Percentiles rank a stretch among this genome's conserved stretches.
phyloP scores from a whole-genome alignment of 116 monocot genomes.

The Iris pallida region DNA sequence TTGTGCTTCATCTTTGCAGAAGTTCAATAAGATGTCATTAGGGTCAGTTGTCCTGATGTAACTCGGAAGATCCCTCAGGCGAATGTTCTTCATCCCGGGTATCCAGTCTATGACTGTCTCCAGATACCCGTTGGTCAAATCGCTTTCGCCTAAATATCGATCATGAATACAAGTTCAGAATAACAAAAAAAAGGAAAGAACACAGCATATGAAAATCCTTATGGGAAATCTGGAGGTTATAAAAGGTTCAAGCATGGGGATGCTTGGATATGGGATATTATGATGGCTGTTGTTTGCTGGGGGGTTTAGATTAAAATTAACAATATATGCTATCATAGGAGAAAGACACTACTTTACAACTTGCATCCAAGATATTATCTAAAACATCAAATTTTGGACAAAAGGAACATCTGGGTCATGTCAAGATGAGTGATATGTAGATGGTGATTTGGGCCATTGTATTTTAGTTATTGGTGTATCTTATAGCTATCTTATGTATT shows the following conservation, averaged over 20 bases:
- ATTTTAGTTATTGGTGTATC: no score
- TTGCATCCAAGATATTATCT: no score
- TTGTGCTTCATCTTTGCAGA: background rate
- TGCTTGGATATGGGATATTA: background rate
- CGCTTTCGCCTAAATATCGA: background rate
- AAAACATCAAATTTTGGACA: no score
- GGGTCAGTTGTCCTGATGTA: no score
- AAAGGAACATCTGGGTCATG: no score
- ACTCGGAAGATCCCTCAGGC: slow-evolving; percentile 21
- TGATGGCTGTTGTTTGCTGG: no score
- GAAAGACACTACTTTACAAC: no score
- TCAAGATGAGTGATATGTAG: no score
- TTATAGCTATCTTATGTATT: no score
- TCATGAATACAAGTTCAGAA: background rate
- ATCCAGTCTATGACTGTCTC: slow-evolving; percentile 20
- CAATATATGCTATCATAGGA: no score
- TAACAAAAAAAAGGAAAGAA: background rate
- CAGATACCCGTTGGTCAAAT: slow-evolving; percentile 18
- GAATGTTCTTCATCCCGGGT: slow-evolving; percentile 17
- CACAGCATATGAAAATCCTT: background rate
- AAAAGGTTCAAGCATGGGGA: background rate
- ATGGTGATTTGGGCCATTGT: no score
- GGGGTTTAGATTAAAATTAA: no score
- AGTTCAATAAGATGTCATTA: slow-evolving; percentile 14
- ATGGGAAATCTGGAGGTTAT: background rate